Evolutionary conservation across 2,329 filamentous ascomycete species (phyloP), one percentile per base, ranked within the genome.

Genomic region (Colletotrichum viniferum): DNA sequence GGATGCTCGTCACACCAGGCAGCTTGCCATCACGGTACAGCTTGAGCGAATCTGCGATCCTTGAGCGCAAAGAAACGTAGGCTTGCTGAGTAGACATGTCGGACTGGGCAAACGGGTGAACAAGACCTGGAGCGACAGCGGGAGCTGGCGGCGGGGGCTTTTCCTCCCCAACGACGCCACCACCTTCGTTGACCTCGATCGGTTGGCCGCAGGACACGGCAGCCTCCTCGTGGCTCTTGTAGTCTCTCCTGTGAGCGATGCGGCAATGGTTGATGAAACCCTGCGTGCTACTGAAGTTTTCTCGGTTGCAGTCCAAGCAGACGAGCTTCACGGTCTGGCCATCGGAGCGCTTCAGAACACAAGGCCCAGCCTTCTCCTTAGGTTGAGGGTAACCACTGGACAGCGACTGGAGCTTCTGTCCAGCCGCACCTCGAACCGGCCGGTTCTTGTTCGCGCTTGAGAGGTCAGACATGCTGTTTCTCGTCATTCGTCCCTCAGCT

Each of bases 261-360:
- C 97, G 95, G 83, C 96, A 98, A 83, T 99, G 97, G 82, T 99
- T 99, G 86, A 99, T 97, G 85, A 98, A 98, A n/a, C 97, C 97
- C 84, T 98, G 97, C 0, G 96, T 97, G 86, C 96, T 98, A 71
- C 94, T 96, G 82, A 98, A 98, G 83, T 98, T 95, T 83, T 95
- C 95, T 77, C 96, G 91, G 65, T 95, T 90, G 84, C 97, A 98
- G 83, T 97, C 94, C 74, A 94, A 86, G 87, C 97, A 99, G 77
- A 98, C 94, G 64, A 98, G 90, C 85, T 98, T 97, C 78, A 98
- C 96, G 78, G 93, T 92, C 81, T 95, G 90, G 71, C 95, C 95
- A 84, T 98, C 96, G 69, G 94, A 93, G 80, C 96, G 94, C 85
- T 95, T 96, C 82, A 98, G 89, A 78, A 97, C 89, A 84, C 96